Evolutionary conservation across 2,329 filamentous ascomycete genomes (phyloP), one percentile per base, ranked within the genome.

Genomic region (Aschersonia sp.): DNA sequence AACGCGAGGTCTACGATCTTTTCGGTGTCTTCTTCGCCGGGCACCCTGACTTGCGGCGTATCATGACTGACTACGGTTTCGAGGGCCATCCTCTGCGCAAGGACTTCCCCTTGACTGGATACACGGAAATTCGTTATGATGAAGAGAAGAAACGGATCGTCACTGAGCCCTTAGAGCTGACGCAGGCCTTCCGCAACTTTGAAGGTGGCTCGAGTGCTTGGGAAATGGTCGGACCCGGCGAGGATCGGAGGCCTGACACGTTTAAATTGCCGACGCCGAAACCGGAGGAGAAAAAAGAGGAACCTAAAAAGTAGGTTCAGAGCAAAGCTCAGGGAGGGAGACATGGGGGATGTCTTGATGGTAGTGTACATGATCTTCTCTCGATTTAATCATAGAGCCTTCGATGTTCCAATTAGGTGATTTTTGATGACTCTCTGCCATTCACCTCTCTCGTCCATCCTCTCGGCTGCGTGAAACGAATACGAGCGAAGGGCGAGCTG

Each of bases 61-160:
- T 98, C 71, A 94, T 98, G 90, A 98, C 92, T 55, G 92, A 98
- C 66, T 98, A 98, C 66, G 92, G 92, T 47, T 98, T 98, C 62
- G 94, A 98, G 66, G 92, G 92, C 47, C 92, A 98, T 70, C 92
- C 92, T 42, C 71, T 98, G 63, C 80, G 94, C 62, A 98, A 98
- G 73, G 92, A 98, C 64, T 98, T 98, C 72, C 92, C 92, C 29
- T 71, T 98, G 64, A 96, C 92, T 2, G 92, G 92, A 44, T 98
- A 98, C 73, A 98, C 92, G 35, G 94, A 98, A 72, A 84, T 98
- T 56, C 79, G 92, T 61, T 98, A 94, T 63, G 92, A 98, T 57
- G 92, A 98, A 71, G 94, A 98, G 77, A 98, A 96, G 85, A 98
- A 98, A 81, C 81, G 92, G 53, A 96, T 98, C 63, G 90, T 98